Evolutionary conservation across 2,329 filamentous ascomycete species (phyloP).

Genomic region (Cytospora piceicola): DNA sequence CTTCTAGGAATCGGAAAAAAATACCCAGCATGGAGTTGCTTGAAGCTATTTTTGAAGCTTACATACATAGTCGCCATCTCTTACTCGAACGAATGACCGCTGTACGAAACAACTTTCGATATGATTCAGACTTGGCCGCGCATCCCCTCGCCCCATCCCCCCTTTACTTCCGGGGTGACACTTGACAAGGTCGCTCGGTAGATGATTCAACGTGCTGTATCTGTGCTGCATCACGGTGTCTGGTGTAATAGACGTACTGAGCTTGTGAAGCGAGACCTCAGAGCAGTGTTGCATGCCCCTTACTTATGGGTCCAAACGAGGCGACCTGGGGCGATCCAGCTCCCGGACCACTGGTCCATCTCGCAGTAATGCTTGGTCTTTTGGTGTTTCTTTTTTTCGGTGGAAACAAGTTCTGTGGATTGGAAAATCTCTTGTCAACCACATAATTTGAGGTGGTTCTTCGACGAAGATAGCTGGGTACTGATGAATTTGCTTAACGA

Average conservation of each 20-base stretch:
- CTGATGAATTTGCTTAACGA: background rate
- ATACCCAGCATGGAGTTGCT: conserved; percentile 18
- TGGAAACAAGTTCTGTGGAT: background rate
- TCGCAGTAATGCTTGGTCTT: background rate
- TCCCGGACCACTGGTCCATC: background rate
- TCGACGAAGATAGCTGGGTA: background rate
- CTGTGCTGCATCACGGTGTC: background rate
- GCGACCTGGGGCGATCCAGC: background rate
- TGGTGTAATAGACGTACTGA: background rate
- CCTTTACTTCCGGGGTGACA: background rate
- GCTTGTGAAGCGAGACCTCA: background rate
- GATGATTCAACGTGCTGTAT: background rate
- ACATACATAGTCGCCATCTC: conserved; percentile 7
- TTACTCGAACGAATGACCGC: conserved; percentile 7
- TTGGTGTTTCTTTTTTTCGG: too few species aligned
- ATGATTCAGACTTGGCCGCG: background rate
- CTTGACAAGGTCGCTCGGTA: background rate
- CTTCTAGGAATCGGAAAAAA: background rate
- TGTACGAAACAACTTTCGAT: background rate
- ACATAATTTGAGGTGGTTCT: background rate
- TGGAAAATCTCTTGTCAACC: background rate
- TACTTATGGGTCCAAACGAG: background rate
- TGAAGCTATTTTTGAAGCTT: conserved; percentile 10
- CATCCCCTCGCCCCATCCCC: background rate
- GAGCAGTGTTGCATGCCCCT: background rate